Evolutionary conservation across 2,329 filamentous ascomycete species (phyloP).

Genomic region (Penicillium sp.): DNA sequence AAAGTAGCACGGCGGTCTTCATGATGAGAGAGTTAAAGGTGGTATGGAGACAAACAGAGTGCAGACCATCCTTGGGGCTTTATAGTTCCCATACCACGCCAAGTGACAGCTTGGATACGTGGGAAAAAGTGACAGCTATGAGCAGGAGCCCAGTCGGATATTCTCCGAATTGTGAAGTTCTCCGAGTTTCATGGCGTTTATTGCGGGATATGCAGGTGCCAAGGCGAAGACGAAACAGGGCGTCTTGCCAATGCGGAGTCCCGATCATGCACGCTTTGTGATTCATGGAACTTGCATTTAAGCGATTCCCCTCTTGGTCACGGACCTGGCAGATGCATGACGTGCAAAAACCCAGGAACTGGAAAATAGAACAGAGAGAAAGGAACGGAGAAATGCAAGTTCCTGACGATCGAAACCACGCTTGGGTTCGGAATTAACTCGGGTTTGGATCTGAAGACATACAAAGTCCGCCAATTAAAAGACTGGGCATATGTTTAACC

Average conservation of each 20-base stretch:
- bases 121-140: slow-evolving; percentile 12
- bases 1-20: slow-evolving; percentile 23
- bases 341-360: neutral
- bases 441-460: neutral
- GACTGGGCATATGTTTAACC: too few relatives aligned
- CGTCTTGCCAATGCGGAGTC: slow-evolving; percentile 2
- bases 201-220: slow-evolving; percentile 8
- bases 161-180: neutral
- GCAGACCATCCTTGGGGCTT: neutral
- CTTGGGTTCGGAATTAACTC: neutral
- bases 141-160: slow-evolving; percentile 1
- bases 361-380: neutral
- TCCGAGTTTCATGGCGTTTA: slow-evolving; percentile 8
- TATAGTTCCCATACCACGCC: neutral
- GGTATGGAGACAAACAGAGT: neutral
- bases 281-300: slow-evolving; percentile 20
- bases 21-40: slow-evolving; percentile 13
- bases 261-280: slow-evolving; percentile 11
- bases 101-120: slow-evolving; percentile 11
- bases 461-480: too few relatives aligned
- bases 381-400: neutral
- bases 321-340: neutral
- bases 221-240: slow-evolving; percentile 5
- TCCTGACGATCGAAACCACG: neutral
- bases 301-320: neutral